A percentile compares a stretch with the other conserved stretches of the same genome.
Evolutionary conservation across 306 rosid species (phyloP).

Genomic region (Sphenostylis stenocarpa): DNA sequence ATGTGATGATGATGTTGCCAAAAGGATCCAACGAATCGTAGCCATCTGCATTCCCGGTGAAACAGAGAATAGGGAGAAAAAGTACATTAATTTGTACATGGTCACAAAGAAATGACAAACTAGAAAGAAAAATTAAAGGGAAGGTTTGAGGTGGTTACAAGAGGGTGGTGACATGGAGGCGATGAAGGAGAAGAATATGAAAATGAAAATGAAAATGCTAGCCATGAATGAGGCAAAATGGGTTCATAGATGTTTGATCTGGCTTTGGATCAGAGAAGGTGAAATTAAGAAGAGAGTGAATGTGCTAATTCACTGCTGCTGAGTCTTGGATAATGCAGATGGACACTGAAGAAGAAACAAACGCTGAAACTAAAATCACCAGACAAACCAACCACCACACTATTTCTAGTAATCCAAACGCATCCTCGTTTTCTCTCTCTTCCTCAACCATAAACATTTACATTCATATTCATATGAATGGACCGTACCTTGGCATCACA

Average conservation of each 20-base stretch:
- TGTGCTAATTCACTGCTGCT: too few species aligned
- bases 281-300: too few species aligned
- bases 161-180: slow-evolving; percentile 40
- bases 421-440: too few species aligned
- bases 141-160: slow-evolving; percentile 46
- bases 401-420: too few species aligned
- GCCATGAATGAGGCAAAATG: slow-evolving; percentile 28
- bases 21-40: slow-evolving; percentile 70
- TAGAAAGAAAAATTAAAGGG: not conserved
- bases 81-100: not conserved
- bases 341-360: too few species aligned
- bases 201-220: slow-evolving; percentile 21
- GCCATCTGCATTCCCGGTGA: slow-evolving; percentile 60
- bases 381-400: too few species aligned
- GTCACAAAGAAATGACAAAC: not conserved
- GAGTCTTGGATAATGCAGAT: too few species aligned
- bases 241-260: not conserved
- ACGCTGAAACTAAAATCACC: too few species aligned
- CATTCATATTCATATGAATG: too few species aligned
- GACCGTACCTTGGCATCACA: too few species aligned
- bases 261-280: too few species aligned
- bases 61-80: not conserved
- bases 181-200: slow-evolving; percentile 37
- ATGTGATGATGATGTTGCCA: slow-evolving; percentile 61
- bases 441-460: too few species aligned